phyloP scores from a whole-genome alignment of 305 asterid genomes.

The Fraxinus baroniana region DNA sequence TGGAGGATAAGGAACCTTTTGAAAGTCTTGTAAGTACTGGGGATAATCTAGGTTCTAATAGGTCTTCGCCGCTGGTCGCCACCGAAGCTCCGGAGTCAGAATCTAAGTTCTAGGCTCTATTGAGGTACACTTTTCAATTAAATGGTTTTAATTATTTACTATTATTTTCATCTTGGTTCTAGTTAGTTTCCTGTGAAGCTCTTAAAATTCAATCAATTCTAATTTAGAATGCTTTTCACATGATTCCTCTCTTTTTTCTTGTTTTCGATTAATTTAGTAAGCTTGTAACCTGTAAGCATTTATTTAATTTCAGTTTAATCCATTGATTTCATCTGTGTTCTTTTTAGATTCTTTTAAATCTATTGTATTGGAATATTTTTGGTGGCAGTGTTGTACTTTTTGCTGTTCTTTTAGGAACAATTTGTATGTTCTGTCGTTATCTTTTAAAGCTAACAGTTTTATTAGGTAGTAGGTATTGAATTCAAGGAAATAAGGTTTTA shows the following conservation, averaged over 20 bases:
- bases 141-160: not conserved
- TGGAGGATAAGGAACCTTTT: conserved; percentile 32
- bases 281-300: not conserved
- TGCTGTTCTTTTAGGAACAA: not conserved
- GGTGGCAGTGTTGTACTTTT: not conserved
- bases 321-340: not conserved
- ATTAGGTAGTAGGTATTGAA: not conserved
- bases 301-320: not conserved
- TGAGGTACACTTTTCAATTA: not conserved
- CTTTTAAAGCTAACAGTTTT: not conserved
- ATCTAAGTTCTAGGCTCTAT: not conserved
- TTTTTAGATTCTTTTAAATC: not conserved
- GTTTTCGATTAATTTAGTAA: not conserved
- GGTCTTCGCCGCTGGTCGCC: too few species aligned
- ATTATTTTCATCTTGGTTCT: not conserved
- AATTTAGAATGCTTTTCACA: not conserved
- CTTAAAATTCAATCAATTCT: not conserved
- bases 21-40: conserved; percentile 26
- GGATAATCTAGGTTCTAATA: not conserved
- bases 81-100: not conserved
- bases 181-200: not conserved
- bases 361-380: not conserved
- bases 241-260: not conserved
- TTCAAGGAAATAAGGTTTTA: not conserved
- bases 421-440: not conserved